Percentiles rank a stretch among this genome's conserved stretches.
phyloP scores from a whole-genome alignment of 208 protist species.

The Sergeia podlipaevii region DNA sequence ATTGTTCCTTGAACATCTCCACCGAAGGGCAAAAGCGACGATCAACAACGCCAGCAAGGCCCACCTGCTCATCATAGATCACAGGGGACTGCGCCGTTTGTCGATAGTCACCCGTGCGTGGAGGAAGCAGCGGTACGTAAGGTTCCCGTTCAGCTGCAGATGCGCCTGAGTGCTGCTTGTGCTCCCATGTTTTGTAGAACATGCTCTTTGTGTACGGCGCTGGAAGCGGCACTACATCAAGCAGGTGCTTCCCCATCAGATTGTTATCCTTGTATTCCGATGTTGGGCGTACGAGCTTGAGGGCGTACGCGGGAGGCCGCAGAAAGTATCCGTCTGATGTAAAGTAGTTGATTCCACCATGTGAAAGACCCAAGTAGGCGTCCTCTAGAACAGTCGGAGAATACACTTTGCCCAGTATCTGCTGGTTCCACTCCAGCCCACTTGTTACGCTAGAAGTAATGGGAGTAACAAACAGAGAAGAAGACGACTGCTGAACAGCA shows the following conservation, averaged over 20 bases:
- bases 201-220: constrained; percentile 5
- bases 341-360: constrained; percentile 23
- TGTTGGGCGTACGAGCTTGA: constrained; percentile 10
- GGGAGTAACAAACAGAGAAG: too few relatives aligned
- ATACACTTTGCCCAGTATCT: constrained; percentile 1
- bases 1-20: constrained; percentile 16
- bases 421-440: background rate
- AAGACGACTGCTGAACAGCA: too few relatives aligned
- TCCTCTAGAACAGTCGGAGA: background rate
- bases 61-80: constrained; percentile 15
- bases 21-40: constrained; percentile 16
- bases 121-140: background rate
- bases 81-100: background rate
- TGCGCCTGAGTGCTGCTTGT: constrained; percentile 3
- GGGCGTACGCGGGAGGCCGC: constrained; percentile 8
- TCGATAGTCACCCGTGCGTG: background rate
- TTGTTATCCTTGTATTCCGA: constrained; percentile 13
- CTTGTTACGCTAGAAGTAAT: too few relatives aligned
- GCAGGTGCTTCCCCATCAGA: constrained; percentile 13
- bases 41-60: constrained; percentile 15
- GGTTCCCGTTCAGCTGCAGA: background rate
- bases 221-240: constrained; percentile 20
- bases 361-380: constrained; percentile 10
- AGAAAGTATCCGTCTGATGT: constrained; percentile 1
- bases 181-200: constrained; percentile 13